These are phyloP conservation scores for Glycyrrhiza uralensis DNA, from an alignment of 306 rosid genomes.

Conservation along the genomic window DNA sequence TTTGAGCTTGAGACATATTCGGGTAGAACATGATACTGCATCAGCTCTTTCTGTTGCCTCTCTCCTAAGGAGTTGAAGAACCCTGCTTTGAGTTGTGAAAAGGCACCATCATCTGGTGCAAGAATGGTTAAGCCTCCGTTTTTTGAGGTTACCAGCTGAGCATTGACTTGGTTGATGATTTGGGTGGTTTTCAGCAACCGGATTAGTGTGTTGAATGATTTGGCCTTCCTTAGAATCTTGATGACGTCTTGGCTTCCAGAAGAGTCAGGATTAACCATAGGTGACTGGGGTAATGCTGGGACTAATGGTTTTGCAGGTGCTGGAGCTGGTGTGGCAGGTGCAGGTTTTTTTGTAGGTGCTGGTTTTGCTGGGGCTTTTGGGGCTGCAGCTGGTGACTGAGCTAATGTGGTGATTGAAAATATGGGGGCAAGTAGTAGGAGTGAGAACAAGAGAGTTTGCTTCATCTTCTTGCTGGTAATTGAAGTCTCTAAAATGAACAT, in stretches of 20 bases:
- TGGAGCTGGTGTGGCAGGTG: conserved; percentile 18
- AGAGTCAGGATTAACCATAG: conserved; percentile 8
- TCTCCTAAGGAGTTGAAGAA: conserved; percentile 50
- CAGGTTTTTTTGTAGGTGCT: conserved; percentile 25
- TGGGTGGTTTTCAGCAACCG: conserved; percentile 64
- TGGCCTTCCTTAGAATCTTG: conserved; percentile 56
- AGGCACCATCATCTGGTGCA: conserved; percentile 57
- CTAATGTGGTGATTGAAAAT: conserved; percentile 23
- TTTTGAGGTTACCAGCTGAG: conserved; percentile 46
- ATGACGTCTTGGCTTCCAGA: conserved; percentile 41
- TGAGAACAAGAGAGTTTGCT: conserved; percentile 29
- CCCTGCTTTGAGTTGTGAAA: conserved; percentile 52
- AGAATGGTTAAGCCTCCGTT: conserved; percentile 49
- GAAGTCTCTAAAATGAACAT: background rate
- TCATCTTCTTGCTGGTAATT: conserved; percentile 14
- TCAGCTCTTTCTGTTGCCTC: conserved; percentile 45
- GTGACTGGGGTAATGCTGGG: conserved; percentile 36
- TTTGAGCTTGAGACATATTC: conserved; percentile 48
- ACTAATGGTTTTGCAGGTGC: conserved; percentile 41
- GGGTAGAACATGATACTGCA: conserved; percentile 57
- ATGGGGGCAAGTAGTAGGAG: conserved; percentile 18
- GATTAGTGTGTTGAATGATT: conserved; percentile 46
- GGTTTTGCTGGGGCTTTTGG: conserved; percentile 40
- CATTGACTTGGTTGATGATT: conserved; percentile 48
- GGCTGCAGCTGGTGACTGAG: conserved; percentile 48